phyloP scores from a whole-genome alignment of 2,329 filamentous ascomycete species.

The Fusarium caatingaense region DNA sequence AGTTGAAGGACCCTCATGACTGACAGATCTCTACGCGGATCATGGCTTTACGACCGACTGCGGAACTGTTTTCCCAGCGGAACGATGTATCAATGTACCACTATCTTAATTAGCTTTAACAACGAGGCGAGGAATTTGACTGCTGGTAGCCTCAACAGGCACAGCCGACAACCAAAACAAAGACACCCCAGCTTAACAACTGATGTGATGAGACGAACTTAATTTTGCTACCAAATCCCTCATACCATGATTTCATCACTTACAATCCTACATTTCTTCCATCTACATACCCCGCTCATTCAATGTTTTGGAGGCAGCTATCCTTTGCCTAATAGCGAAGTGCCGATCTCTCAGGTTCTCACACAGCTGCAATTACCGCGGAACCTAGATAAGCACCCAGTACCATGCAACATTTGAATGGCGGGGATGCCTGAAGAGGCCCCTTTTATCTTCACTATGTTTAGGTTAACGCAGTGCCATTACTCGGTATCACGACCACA shows the following conservation, averaged over 20 bases:
- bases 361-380: slow-evolving; percentile 3
- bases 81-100: slow-evolving; percentile 50
- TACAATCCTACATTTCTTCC: not conserved
- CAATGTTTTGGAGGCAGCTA: not conserved
- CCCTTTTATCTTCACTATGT: not conserved
- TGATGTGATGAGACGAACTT: not conserved
- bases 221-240: not conserved
- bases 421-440: not conserved
- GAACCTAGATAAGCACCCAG: not conserved
- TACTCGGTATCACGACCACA: not conserved
- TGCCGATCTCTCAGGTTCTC: slow-evolving; percentile 21
- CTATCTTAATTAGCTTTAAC: slow-evolving; percentile 29
- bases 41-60: slow-evolving; percentile 33
- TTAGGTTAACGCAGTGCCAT: not conserved
- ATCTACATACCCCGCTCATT: slow-evolving; percentile 11
- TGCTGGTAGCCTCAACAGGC: slow-evolving; percentile 17
- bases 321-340: not conserved
- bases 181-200: not conserved
- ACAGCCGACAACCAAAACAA: slow-evolving; percentile 14
- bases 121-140: slow-evolving; percentile 21
- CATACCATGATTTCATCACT: not conserved
- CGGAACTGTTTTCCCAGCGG: slow-evolving; percentile 26
- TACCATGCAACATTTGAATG: not conserved
- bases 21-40: slow-evolving; percentile 43
- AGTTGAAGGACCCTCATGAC: slow-evolving; percentile 44